Base-by-base conservation (phyloP, 2,329 filamentous ascomycete species). In the Sclerotinia glacialis region DNA sequence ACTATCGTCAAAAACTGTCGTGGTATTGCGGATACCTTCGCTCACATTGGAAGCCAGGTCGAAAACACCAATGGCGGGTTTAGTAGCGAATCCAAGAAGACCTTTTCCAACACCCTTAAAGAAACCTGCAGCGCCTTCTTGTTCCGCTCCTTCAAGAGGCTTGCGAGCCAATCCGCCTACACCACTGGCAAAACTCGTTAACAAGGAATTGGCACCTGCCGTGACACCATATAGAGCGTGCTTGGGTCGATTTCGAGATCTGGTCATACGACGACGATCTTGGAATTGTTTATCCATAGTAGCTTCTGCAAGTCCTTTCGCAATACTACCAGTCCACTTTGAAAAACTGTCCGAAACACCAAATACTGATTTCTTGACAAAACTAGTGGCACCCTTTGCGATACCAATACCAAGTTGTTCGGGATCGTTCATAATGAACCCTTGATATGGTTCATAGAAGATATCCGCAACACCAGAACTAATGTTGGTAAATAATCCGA, bases 241-340 rank as follows among this genome's bases (percentile, higher is more conserved):
- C 81, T 99, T 99, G 3, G 95, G 96, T 68, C 94, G 85, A 78
- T 99, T 99, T 56, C 96, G 87, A 37, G 93, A 91, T 68, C 92
- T 88, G 3, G 93, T 93, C 83, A 98, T 99, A 67, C 96, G 91
- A 64, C 95, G 89, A 68, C 94, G 89, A 78, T 98, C 93, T 78
- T 99, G 96, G 81, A 98, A 99, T 76, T 99, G 94, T 78, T 99
- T 98, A 81, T 99, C 95, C 71, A 99, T 85, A 6, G 94, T 97
- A 23, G 95, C 95, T 44, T 93, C 95, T 2, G 95, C 93, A 58
- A 99, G 86, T 68, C 95, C 95, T 80, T 99, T 99, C 72, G 93
- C 96, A 78, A 99, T 90, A 78, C 92, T 96, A 64, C 96, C 96
- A 1, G 96, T 99, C 77, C 98, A 91, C 77, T 99, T 99, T 72